Base-by-base conservation (phyloP, 805 yeast species). In the Starmerella bombi region DNA sequence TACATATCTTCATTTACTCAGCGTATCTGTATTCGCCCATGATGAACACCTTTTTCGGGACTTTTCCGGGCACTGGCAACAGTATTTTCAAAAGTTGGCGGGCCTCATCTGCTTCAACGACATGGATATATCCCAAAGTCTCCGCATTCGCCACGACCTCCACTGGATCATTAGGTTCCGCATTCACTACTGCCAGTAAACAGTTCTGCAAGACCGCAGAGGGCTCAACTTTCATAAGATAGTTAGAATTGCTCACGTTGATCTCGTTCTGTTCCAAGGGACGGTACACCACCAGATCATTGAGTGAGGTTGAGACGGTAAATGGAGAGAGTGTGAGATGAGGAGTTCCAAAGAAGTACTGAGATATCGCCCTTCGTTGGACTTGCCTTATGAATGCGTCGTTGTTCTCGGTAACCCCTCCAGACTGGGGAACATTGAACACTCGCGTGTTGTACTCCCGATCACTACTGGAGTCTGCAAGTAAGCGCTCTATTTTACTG, bases 281-380 rank as follows among this genome's bases (percentile, higher is more conserved):
- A 32, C 74, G 71, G 62, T 74, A 77, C 2, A 83, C 73, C 1
- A 68, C 62, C 8, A 82, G 61, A 41, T 75, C 79, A 14, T 69
- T 66, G 42, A 70, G 65, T 52, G 75, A 83, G 2, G 77, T 75
- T 18, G 85, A 83, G 1, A 84, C 72, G 4, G 93, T 80, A 59
- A 77, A 86, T 2, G 99, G 97, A 16, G 93, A 78, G 39, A 91
- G 66, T n/a, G 53, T 46, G 4, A 74, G 69, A 34, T 68, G 68
- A 16, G 68, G 60, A 5, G 71, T 71, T 2, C 98, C 98, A 55
- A 91, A 84, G 53, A 91, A 91, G 59, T 91, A 91, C 54, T 86
- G 93, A 55, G 75, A 75, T 40, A 88, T 84, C 4, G 78, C 65
- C 32, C 73, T 69, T 52, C 85, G 83, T 58, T 88, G 97, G 18